phyloP scores from a whole-genome alignment of 2,329 filamentous ascomycete genomes.

The Fusarium setosum region DNA sequence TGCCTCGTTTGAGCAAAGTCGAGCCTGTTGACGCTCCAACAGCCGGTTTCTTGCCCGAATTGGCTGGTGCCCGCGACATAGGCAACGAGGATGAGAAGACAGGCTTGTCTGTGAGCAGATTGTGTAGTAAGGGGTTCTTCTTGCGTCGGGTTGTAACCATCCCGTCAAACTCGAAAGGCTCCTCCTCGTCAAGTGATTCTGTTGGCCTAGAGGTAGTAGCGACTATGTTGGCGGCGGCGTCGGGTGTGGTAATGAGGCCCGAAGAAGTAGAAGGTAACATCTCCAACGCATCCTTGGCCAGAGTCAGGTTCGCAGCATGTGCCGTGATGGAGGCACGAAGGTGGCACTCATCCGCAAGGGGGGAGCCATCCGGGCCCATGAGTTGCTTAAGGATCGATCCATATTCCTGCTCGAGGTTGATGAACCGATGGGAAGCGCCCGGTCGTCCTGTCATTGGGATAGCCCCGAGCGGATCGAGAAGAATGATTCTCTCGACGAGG shows the following conservation, averaged over 20 bases:
- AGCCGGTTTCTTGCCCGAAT: slow-evolving; percentile 33
- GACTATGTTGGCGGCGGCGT: slow-evolving; percentile 73
- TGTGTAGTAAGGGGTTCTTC: slow-evolving; percentile 91
- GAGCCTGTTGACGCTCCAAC: slow-evolving; percentile 58
- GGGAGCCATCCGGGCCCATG: slow-evolving; percentile 44
- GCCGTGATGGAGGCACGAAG: slow-evolving; percentile 50
- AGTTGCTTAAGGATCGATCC: slow-evolving; percentile 74
- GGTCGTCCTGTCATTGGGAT: slow-evolving; percentile 72
- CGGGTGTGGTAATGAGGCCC: slow-evolving; percentile 87
- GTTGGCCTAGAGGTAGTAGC: slow-evolving; percentile 50
- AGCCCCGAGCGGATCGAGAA: slow-evolving; percentile 88
- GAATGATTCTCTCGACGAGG: slow-evolving; percentile 84
- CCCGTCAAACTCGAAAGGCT: slow-evolving; percentile 60
- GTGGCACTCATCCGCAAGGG: slow-evolving; percentile 46
- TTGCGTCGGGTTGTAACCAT: slow-evolving; percentile 66
- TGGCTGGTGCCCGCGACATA: slow-evolving; percentile 67
- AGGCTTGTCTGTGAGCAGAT: slow-evolving; percentile 94
- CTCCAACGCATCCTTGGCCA: slow-evolving; percentile 77
- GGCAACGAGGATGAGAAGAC: slow-evolving; percentile 92
- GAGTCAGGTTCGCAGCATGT: slow-evolving; percentile 76
- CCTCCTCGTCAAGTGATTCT: slow-evolving; percentile 56
- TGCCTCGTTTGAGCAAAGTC: slow-evolving; percentile 90
- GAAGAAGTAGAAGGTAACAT: slow-evolving; percentile 87
- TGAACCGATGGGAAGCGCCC: slow-evolving; percentile 66
- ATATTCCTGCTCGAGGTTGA: slow-evolving; percentile 95